phyloP scores from a whole-genome alignment of 176 grass and related monocot species.

The Cocos nucifera region DNA sequence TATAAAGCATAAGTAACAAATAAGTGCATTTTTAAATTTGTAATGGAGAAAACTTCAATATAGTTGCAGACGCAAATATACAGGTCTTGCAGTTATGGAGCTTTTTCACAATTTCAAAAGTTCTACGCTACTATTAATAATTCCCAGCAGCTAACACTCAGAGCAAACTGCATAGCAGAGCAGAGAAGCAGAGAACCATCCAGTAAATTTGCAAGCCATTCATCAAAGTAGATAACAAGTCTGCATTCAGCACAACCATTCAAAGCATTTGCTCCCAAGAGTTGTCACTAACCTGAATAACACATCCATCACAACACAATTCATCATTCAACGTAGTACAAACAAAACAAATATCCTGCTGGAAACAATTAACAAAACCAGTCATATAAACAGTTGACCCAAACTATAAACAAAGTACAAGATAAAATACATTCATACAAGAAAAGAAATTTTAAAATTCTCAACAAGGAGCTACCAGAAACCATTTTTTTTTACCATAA shows the following conservation, averaged over 20 bases:
- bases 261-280: constrained; percentile 75
- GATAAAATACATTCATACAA: too few relatives aligned
- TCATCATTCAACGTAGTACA: constrained; percentile 42
- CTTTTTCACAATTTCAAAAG: constrained; percentile 7
- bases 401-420: too few relatives aligned
- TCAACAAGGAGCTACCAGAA: too few relatives aligned
- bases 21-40: too few relatives aligned
- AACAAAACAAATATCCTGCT: constrained; percentile 32
- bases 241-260: constrained; percentile 88
- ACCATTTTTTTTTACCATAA: too few relatives aligned
- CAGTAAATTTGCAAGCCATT: constrained; percentile 78
- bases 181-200: constrained; percentile 52
- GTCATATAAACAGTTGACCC: not conserved
- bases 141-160: constrained; percentile 40
- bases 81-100: not conserved
- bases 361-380: not conserved
- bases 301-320: constrained; percentile 65
- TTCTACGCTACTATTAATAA: constrained; percentile 37
- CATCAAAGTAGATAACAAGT: constrained; percentile 77
- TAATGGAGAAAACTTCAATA: too few relatives aligned
- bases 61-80: not conserved
- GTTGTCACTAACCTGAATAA: constrained; percentile 79
- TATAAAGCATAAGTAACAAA: too few relatives aligned
- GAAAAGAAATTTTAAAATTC: too few relatives aligned
- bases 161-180: constrained; percentile 24